Base-by-base conservation (phyloP, 306 rosid species). In the Dalbergia cultrata region DNA sequence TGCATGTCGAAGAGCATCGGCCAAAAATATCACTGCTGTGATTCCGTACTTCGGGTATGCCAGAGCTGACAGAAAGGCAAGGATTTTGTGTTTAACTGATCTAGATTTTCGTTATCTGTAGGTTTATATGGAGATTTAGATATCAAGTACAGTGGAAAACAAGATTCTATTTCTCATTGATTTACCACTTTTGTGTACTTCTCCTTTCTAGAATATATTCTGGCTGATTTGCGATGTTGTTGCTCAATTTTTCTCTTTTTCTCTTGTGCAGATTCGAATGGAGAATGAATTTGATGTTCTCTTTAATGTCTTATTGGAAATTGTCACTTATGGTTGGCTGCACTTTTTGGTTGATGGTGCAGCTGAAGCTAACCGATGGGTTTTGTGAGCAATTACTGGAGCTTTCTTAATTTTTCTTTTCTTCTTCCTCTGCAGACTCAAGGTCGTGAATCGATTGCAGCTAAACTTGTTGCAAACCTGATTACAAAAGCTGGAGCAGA, bases 401-500 rank as follows among this genome's bases (percentile, higher is more conserved):
- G 7, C 41, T 37, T 37, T 37, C 7, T 37, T 37, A 37, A 37
- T 37, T 37, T 37, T 37, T 37, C 3, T 33, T 72, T 18, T 45
- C 1, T 19, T n/a, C 4, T 79, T 81, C 63, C 35, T 56, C 79
- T 19, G 53, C 83, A 95, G 98, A 89, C 91, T 63, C 98, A 95
- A 90, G 99, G 98, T 59, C 98, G 98, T 67, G 99, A 95, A 79
- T 95, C 99, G 39, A 95, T 95, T 91, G 98, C 99, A 3, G 99
- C 99, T 53, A 95, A 95, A 84, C 91, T 95, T 86, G 98, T 89
- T 79, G 92, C 99, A 14, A 95, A 95, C 84, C 92, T 95, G 58
- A 89, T 95, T 77, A 95, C 99, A 16, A 89, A 90, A 85, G 99
- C 99, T 67, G 99, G 99, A 74, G 99, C 99, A 21, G 90, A 91